phyloP scores from a whole-genome alignment of 352 stramenopile species.

The Phytopythium ostracodes region DNA sequence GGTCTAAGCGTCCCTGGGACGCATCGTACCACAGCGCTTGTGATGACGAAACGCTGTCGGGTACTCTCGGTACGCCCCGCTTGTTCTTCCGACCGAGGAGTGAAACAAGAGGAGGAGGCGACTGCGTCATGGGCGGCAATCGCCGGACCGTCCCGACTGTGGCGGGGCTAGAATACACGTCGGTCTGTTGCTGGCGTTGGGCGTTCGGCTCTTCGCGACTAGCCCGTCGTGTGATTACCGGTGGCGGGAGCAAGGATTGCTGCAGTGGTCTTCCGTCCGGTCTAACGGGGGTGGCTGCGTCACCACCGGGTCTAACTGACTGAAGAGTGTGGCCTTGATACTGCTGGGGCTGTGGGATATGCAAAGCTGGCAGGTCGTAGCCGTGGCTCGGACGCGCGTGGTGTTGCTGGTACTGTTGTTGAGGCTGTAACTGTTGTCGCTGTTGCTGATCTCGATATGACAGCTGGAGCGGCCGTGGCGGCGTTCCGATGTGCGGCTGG shows the following conservation, averaged over 20 bases:
- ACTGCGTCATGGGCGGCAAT: slow-evolving; percentile 5
- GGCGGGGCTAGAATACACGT: not conserved
- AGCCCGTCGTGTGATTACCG: not conserved
- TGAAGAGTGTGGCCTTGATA: not conserved
- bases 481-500: slow-evolving; percentile 8
- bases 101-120: slow-evolving; percentile 18
- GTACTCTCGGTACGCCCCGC: slow-evolving; percentile 22
- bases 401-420: not conserved
- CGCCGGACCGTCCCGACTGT: not conserved
- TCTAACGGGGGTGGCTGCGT: not conserved
- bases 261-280: not conserved
- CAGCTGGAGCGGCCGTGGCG: slow-evolving; percentile 9
- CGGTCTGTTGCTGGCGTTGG: not conserved
- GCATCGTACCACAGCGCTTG: slow-evolving; percentile 35
- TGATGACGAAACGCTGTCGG: slow-evolving; percentile 28
- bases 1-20: slow-evolving; percentile 24
- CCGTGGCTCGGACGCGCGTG: not conserved
- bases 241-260: slow-evolving; percentile 5
- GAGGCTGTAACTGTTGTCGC: not conserved
- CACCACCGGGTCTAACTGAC: not conserved
- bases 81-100: slow-evolving; percentile 31
- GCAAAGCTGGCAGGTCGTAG: slow-evolving; percentile 3
- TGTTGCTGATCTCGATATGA: slow-evolving; percentile 5
- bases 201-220: not conserved
- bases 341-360: slow-evolving; percentile 4